Conservation (phyloP, 129 eudicot species). For the Saposhnikovia divaricata region DNA sequence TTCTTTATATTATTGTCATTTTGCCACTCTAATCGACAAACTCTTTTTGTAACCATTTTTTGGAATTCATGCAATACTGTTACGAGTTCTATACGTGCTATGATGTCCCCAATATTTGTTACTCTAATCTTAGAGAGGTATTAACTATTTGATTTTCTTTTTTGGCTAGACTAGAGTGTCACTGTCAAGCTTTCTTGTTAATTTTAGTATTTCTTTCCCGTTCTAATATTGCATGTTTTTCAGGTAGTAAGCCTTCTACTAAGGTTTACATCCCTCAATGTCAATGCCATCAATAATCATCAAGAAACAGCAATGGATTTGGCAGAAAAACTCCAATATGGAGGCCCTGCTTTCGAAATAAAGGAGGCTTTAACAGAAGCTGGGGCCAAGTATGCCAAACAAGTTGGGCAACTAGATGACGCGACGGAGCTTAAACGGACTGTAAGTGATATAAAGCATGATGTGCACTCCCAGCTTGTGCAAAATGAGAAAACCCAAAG, state of each 20-base stretch:
- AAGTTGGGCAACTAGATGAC: slow-evolving; percentile 40
- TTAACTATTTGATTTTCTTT: not conserved
- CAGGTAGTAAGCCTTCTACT: slow-evolving; percentile 65
- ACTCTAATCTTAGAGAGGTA: not conserved
- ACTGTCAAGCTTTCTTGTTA: not conserved
- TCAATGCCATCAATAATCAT: slow-evolving; percentile 44
- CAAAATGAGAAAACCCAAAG: slow-evolving; percentile 81
- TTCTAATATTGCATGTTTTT: slow-evolving; percentile 3
- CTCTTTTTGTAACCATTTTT: not conserved
- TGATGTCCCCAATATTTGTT: too few relatives aligned
- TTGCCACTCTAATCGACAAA: not conserved
- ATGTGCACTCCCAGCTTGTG: slow-evolving; percentile 70
- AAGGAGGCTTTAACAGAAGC: slow-evolving; percentile 34
- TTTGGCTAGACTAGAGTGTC: not conserved
- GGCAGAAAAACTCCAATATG: slow-evolving; percentile 68
- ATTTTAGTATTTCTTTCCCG: not conserved
- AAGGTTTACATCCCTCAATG: slow-evolving; percentile 45
- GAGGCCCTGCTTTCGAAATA: slow-evolving; percentile 52
- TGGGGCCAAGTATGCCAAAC: slow-evolving; percentile 60
- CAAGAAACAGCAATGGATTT: slow-evolving; percentile 71
- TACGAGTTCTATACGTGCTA: too few relatives aligned
- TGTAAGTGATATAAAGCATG: slow-evolving; percentile 86
- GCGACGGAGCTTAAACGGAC: slow-evolving; percentile 69
- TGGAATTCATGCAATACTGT: too few relatives aligned
- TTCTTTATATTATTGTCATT: not conserved